Evolutionary conservation across 306 rosid species (phyloP), one percentile per base, ranked within the genome.

Genomic region (Trifolium repens): DNA sequence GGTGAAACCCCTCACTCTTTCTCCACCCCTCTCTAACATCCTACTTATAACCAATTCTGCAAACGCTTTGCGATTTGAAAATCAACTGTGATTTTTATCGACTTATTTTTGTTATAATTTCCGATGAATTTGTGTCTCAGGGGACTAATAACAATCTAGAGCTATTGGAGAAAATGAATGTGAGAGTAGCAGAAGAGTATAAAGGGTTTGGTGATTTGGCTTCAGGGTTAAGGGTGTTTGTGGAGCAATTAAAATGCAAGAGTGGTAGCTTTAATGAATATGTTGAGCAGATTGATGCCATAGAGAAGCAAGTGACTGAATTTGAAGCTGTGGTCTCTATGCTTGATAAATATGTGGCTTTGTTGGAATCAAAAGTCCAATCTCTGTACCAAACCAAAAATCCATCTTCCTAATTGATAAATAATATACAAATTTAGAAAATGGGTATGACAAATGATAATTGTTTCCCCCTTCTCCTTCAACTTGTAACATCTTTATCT

Each of bases 81-180:
- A 9, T 54, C 37, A 35, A 17, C 30, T 67, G 3, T 54, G 35
- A 67, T 70, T 44, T 69, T 35, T 63, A 27, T 37, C 16, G 5
- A 59, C 50, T 58, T 69, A 7, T 35, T 37, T 37, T 68, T 69
- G 22, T 70, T 40, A 7, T 77, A 72, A 55, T 67, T 26, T 37
- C 13, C 19, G 5, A 34, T 19, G 24, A 1, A 67, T 42, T 77
- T 39, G 37, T 59, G 69, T 34, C 15, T 62, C 80, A 94, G 96
- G 99, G 96, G 35, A 81, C 93, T 3, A 85, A 89, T 74, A 92
- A 88, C 83, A 92, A 92, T 67, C 82, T 94, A 57, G 96, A 89
- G 68, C 85, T 94, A n/a, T 60, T 92, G 79, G 97, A 91, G 90
- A 90, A 89, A 86, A 90, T 92, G 97, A 94, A 94, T 72, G 37